Conservation (phyloP, 2,329 filamentous ascomycete species). For the Fusarium metavorans region DNA sequence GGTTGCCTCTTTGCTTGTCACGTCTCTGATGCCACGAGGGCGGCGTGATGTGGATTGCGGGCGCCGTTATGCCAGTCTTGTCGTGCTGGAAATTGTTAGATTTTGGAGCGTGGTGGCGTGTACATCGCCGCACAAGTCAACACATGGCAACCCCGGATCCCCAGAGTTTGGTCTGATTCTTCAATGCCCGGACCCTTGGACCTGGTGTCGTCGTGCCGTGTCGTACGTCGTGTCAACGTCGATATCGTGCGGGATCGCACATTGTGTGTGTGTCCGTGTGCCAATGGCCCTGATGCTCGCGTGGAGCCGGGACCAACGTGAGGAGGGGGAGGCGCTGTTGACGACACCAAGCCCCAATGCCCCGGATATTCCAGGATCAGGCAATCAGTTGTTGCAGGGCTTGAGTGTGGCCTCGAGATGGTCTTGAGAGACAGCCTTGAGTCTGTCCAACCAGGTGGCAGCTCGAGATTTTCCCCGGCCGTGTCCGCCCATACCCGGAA, state of each 20-base stretch:
- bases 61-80: not conserved
- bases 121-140: not conserved
- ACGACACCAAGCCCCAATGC: constrained; percentile 2
- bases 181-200: constrained; percentile 1
- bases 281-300: constrained; percentile 21
- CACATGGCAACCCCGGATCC: constrained; percentile 3
- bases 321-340: constrained; percentile 27
- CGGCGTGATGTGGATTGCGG: constrained; percentile 11
- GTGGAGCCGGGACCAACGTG: constrained; percentile 25
- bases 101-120: not conserved
- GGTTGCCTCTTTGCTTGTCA: constrained; percentile 16
- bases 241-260: not conserved
- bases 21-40: constrained; percentile 22
- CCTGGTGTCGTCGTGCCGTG: not conserved
- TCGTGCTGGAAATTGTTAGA: not conserved
- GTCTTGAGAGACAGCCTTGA: not conserved
- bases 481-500: constrained; percentile 22
- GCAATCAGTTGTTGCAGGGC: not conserved
- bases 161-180: constrained; percentile 13
- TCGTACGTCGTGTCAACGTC: constrained; percentile 6
- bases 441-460: constrained; percentile 11
- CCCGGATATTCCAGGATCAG: constrained; percentile 20
- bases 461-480: constrained; percentile 24
- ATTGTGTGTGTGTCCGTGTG: constrained; percentile 2
- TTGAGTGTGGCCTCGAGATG: not conserved